A percentile compares a stretch with the other conserved stretches of the same genome.
Evolutionary conservation across 1,284 basidiomycete genomes (phyloP).

Genomic region (Cutaneotrichosporon curvatum): DNA sequence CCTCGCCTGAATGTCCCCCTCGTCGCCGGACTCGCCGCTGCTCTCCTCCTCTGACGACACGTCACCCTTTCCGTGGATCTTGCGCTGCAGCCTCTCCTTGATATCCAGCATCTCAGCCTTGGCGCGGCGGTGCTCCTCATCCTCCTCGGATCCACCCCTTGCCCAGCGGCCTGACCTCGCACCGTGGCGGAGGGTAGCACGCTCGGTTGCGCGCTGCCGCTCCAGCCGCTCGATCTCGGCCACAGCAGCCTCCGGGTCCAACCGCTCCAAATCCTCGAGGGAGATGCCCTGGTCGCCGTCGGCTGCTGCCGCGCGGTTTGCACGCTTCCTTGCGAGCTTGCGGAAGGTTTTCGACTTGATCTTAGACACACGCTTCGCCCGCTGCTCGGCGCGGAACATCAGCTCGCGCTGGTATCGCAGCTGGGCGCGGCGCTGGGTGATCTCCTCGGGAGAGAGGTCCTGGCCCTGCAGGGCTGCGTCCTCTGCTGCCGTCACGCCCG

Average conservation of each 20-base stretch:
- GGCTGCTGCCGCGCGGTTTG: conserved; percentile 53
- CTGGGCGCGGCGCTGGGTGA: conserved; percentile 68
- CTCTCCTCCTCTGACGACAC: conserved; percentile 48
- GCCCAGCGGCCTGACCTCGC: conserved; percentile 59
- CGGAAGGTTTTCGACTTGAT: conserved; percentile 95
- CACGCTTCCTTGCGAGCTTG: conserved; percentile 71
- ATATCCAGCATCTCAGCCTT: conserved; percentile 56
- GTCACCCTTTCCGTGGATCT: conserved; percentile 52
- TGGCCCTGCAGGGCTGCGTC: conserved; percentile 64
- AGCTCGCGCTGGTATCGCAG: conserved; percentile 84
- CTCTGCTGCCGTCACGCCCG: conserved; percentile 68
- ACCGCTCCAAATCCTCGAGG: conserved; percentile 50
- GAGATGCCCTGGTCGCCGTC: conserved; percentile 35
- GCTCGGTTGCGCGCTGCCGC: conserved; percentile 68
- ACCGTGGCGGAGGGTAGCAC: conserved; percentile 75
- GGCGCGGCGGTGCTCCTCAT: conserved; percentile 31
- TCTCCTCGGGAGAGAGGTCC: conserved; percentile 73
- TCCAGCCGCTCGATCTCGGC: conserved; percentile 63
- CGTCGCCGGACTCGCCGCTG: conserved; percentile 50
- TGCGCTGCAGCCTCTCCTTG: conserved; percentile 67
- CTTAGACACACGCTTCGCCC: conserved; percentile 83
- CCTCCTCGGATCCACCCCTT: conserved; percentile 19
- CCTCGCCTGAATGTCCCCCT: conserved; percentile 53
- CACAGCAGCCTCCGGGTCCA: conserved; percentile 54
- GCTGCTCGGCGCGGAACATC: conserved; percentile 87